These are phyloP conservation scores for Bretschneidera sinensis DNA, from an alignment of 345 rosid genomes.

Conservation along the genomic window DNA sequence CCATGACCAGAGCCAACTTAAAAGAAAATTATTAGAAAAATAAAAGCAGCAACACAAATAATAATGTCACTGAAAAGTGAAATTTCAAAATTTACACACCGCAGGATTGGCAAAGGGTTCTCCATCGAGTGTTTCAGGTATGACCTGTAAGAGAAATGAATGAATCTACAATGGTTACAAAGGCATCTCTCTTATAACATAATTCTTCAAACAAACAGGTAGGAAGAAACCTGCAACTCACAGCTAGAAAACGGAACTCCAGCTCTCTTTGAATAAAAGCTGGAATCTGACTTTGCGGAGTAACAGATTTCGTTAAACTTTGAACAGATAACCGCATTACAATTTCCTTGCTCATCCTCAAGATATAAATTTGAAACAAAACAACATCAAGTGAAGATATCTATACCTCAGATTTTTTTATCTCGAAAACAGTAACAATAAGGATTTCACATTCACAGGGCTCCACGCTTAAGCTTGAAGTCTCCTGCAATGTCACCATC, in stretches of 20 bases:
- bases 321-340: not conserved
- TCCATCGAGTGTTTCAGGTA: slow-evolving; percentile 68
- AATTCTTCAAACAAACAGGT: not conserved
- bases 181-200: not conserved
- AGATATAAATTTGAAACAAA: not conserved
- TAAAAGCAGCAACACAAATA: not conserved
- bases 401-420: slow-evolving; percentile 60
- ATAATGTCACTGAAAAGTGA: not conserved
- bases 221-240: slow-evolving; percentile 37
- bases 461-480: slow-evolving; percentile 87
- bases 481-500: slow-evolving; percentile 52
- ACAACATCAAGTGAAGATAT: not conserved
- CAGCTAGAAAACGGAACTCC: slow-evolving; percentile 83
- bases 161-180: not conserved
- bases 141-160: slow-evolving; percentile 37
- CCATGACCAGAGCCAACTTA: not conserved
- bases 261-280: slow-evolving; percentile 80
- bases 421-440: slow-evolving; percentile 79
- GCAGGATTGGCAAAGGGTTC: slow-evolving; percentile 49
- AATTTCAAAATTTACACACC: slow-evolving; percentile 38
- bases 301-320: not conserved
- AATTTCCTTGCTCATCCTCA: not conserved
- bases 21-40: not conserved
- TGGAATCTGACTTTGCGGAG: slow-evolving; percentile 50
- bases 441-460: slow-evolving; percentile 67